Evolutionary conservation across 371 early-diverging fungal species (phyloP).

Genomic region (Vairimorpha necatrix): DNA sequence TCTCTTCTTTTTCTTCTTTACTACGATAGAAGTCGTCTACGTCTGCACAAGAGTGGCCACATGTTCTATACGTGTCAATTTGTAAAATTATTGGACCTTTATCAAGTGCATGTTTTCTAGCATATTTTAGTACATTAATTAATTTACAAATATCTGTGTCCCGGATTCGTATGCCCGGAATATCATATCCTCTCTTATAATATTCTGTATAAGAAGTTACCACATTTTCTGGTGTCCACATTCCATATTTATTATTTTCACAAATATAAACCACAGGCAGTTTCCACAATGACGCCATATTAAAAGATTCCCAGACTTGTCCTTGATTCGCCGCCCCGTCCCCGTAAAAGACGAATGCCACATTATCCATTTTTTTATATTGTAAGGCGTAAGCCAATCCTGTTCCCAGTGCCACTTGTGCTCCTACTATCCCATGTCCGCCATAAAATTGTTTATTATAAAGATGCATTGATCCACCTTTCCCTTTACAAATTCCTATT

Average conservation of each 20-base stretch:
- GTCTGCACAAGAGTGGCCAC: conserved; percentile 79
- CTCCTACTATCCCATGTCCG: conserved; percentile 99
- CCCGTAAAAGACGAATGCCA: conserved; percentile 83
- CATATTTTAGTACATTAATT: conserved; percentile 45
- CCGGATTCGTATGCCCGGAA: conserved; percentile 78
- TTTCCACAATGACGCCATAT: conserved; percentile 97
- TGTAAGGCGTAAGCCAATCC: conserved; percentile 90
- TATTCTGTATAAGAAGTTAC: conserved; percentile 84
- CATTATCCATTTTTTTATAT: conserved; percentile 68
- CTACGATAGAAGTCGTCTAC: conserved; percentile 42
- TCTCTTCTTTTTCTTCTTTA: conserved; percentile 29
- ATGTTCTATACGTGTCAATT: conserved; percentile 91
- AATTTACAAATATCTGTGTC: conserved; percentile 69
- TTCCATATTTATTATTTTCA: conserved; percentile 97
- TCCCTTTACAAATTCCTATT: conserved; percentile 84
- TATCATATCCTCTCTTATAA: conserved; percentile 87
- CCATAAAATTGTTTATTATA: conserved; percentile 90
- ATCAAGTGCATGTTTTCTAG: conserved; percentile 46
- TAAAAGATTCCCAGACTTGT: conserved; percentile 94
- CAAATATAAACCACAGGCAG: conserved; percentile 89
- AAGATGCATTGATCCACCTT: conserved; percentile 99
- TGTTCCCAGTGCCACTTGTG: conserved; percentile 92
- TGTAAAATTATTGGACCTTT: conserved; percentile 87
- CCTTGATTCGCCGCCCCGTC: conserved; percentile 99
- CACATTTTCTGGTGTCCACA: conserved; percentile 86